Base-by-base conservation (phyloP, 129 eudicot species). In the Tagetes patula region DNA sequence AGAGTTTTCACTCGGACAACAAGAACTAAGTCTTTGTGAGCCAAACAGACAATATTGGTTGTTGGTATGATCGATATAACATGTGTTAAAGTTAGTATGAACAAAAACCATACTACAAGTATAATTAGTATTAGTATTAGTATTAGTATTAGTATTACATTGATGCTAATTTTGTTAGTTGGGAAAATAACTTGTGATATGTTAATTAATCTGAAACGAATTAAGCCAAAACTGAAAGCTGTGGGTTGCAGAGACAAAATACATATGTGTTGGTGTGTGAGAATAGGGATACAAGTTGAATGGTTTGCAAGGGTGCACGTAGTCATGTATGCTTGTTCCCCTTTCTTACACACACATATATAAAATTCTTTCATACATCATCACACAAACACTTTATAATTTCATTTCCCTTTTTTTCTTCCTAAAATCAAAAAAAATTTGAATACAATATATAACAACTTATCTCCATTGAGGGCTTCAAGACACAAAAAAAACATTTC, bases 251-350 rank as follows among this genome's bases (percentile, higher is more conserved):
- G 7, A 20, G 41, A 34, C 2, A 5, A 30, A 7, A 58, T 2
- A 20, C 31, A 3, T 71, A 33, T 60, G 69, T 73, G 46, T 42
- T 73, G 77, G 60, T 73, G 77, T 73, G 77, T 47, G 69, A 73
- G 77, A 72, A 72, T 13, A 32, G 2, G 60, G 69, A 73, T 61
- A 73, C 55, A 73, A 73, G 77, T 45, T 73, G 56, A 46, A 73
- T 60, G 77, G 77, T 60, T 60, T 8, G 31, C 36, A 69, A 50
- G 74, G 46, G 47, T 27, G 62, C 74, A 50, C 74, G 74, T 69
- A 36, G 8, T 11, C 42, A 20, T 20, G 3, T 49, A 9, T 45
- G 4, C 37, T 39, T 49, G 62, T 69, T 37, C 61, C 74, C 74
- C 33, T 69, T 50, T 50, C 56, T 13, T 37, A 50, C 46, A 49